Conservation (phyloP, 352 stramenopile species). For the Globisporangium emineosum region DNA sequence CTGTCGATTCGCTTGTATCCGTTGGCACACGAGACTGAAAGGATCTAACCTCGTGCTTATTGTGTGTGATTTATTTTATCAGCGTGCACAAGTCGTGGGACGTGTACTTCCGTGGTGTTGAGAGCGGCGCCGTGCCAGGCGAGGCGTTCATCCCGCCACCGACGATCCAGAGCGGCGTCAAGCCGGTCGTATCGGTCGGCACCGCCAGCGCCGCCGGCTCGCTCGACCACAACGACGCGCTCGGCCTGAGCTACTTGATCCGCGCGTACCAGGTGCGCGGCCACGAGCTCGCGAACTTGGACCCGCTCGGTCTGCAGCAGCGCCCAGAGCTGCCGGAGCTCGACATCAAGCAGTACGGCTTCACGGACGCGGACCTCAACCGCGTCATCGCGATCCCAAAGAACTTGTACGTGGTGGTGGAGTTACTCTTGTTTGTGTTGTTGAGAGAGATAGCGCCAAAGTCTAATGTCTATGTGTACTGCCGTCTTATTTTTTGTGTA, state of each 20-base stretch:
- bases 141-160: constrained; percentile 84
- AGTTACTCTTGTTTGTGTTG: neutral
- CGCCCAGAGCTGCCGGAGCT: constrained; percentile 71
- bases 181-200: constrained; percentile 49
- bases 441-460: neutral
- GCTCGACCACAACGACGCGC: constrained; percentile 63
- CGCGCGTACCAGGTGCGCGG: constrained; percentile 97
- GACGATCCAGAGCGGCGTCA: constrained; percentile 73
- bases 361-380: constrained; percentile 88
- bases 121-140: constrained; percentile 70
- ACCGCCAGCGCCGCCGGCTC: constrained; percentile 26
- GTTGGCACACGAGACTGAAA: too few species aligned
- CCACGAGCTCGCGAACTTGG: constrained; percentile 94
- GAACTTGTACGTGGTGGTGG: constrained; percentile 70
- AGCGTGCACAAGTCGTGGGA: constrained; percentile 88
- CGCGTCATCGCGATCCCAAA: constrained; percentile 82
- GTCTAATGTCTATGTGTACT: neutral
- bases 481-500: constrained; percentile 19
- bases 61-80: constrained; percentile 6
- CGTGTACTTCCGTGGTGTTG: constrained; percentile 84
- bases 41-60: neutral
- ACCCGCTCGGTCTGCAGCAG: constrained; percentile 93
- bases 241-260: constrained; percentile 97
- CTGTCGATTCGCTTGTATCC: too few species aligned
- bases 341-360: constrained; percentile 92